Evolutionary conservation across 768 basidiomycete species (phyloP).

Genomic region (Mycena latifolia): DNA sequence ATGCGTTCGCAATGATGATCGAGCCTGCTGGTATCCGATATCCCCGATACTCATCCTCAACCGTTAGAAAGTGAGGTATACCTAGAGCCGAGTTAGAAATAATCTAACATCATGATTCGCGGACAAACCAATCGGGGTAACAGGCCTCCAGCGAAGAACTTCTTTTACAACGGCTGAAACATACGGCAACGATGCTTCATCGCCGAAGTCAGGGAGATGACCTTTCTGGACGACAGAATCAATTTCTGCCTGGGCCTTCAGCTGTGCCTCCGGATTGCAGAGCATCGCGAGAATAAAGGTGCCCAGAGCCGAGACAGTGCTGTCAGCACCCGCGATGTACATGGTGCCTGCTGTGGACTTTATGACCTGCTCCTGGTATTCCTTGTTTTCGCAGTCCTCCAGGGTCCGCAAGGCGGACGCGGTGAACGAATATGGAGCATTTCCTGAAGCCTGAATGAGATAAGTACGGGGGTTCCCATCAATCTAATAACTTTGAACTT

Average conservation of each 20-base stretch:
- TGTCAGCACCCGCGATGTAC: background rate
- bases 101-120: background rate
- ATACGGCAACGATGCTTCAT: conserved; percentile 41
- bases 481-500: no score
- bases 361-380: background rate
- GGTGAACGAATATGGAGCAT: background rate
- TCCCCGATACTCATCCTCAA: conserved; percentile 51
- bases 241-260: conserved; percentile 47
- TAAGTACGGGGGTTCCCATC: no score
- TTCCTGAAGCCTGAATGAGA: background rate
- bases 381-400: background rate
- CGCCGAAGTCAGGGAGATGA: conserved; percentile 41
- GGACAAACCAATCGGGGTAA: conserved; percentile 15
- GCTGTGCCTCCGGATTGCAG: conserved; percentile 40
- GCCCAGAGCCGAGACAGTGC: background rate
- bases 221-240: conserved; percentile 43
- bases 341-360: background rate
- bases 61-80: conserved; percentile 43
- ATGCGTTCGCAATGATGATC: conserved; percentile 41
- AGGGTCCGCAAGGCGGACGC: background rate
- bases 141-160: conserved; percentile 19
- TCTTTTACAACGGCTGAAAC: conserved; percentile 12
- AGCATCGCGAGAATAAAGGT: background rate
- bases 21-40: conserved; percentile 49
- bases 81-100: conserved; percentile 31